Evolutionary conservation across 2,329 filamentous ascomycete species (phyloP).

Genomic region (Ophiostoma pallidulum): DNA sequence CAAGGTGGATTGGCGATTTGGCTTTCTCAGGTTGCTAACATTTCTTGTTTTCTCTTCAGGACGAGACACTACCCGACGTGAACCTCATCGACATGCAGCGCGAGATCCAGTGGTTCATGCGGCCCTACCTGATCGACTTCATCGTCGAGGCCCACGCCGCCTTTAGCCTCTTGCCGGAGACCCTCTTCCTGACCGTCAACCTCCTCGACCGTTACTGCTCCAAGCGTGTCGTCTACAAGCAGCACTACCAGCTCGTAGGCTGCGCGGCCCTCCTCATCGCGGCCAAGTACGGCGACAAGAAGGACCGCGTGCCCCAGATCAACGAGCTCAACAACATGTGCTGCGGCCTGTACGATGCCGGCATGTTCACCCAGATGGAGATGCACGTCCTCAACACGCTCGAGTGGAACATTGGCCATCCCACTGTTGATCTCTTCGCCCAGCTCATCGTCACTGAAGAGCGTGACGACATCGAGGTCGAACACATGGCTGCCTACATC

Average conservation of each 20-base stretch:
- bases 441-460: constrained; percentile 79
- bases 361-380: constrained; percentile 99
- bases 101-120: constrained; percentile 99
- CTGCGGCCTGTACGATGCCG: constrained; percentile 93
- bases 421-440: constrained; percentile 89
- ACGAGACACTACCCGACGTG: constrained; percentile 87
- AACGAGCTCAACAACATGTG: constrained; percentile 98
- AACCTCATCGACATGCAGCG: constrained; percentile 98
- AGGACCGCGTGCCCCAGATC: constrained; percentile 96
- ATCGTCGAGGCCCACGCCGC: constrained; percentile 93
- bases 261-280: constrained; percentile 94
- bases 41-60: too few relatives aligned
- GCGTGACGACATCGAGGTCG: constrained; percentile 69
- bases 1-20: too few relatives aligned
- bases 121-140: constrained; percentile 96
- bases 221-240: constrained; percentile 94
- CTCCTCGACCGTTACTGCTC: constrained; percentile 97
- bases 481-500: constrained; percentile 91
- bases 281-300: constrained; percentile 97
- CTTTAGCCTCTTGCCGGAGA: constrained; percentile 88
- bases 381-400: constrained; percentile 98
- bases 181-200: constrained; percentile 92
- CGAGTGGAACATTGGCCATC: constrained; percentile 92
- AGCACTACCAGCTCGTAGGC: constrained; percentile 95
- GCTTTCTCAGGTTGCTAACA: too few relatives aligned